A percentile compares a stretch with the other conserved stretches of the same genome.
Conservation (phyloP, 345 rosid genomes). For the Raphanus raphanistrum region DNA sequence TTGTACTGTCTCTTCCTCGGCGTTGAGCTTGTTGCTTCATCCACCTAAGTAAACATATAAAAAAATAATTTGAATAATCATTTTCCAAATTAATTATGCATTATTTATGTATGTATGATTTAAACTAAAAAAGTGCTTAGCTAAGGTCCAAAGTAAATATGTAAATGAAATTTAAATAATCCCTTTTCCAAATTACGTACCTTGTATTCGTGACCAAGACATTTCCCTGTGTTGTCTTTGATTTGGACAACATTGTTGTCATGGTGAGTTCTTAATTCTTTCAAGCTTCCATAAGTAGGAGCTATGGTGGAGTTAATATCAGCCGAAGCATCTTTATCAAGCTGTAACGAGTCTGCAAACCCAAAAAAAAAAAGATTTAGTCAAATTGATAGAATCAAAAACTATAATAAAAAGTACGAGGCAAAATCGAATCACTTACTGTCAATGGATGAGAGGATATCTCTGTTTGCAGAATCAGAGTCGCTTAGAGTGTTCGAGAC, state of each 20-base stretch:
- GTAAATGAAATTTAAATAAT: background rate
- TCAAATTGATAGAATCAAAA: background rate
- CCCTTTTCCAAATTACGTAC: constrained; percentile 31
- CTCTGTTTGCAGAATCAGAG: constrained; percentile 53
- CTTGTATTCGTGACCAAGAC: constrained; percentile 76
- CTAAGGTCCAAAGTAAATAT: background rate
- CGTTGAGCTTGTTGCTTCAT: constrained; percentile 88
- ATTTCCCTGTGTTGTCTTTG: constrained; percentile 75
- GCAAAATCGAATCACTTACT: constrained; percentile 50
- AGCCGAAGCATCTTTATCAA: constrained; percentile 73
- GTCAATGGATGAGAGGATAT: constrained; percentile 66
- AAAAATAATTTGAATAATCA: too few species aligned
- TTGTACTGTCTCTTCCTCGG: constrained; percentile 77
- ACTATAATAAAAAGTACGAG: background rate
- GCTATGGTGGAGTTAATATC: constrained; percentile 69
- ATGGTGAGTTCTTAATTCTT: constrained; percentile 77
- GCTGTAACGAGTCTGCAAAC: constrained; percentile 77
- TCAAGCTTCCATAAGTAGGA: constrained; percentile 74
- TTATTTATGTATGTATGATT: too few species aligned
- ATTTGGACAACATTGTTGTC: constrained; percentile 70
- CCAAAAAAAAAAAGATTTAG: background rate
- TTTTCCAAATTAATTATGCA: too few species aligned
- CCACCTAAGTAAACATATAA: constrained; percentile 39
- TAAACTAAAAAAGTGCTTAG: too few species aligned
- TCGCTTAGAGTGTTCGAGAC: constrained; percentile 61